phyloP scores from a whole-genome alignment of 2,329 filamentous ascomycete species.

The Aspergillus pseudonomiae region DNA sequence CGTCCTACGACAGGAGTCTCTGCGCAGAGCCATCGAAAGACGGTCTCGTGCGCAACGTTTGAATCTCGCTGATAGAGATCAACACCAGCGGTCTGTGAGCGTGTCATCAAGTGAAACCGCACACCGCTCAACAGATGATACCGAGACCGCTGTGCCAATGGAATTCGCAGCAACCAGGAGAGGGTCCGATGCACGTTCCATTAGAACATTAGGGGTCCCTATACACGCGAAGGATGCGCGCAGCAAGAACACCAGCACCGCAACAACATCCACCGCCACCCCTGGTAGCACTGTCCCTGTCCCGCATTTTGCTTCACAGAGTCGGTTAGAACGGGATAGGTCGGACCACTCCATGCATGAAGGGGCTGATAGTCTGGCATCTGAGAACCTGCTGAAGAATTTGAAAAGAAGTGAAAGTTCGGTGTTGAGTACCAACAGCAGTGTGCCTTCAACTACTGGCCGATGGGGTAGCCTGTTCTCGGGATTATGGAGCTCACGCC shows the following conservation, averaged over 20 bases:
- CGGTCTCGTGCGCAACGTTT: conserved; percentile 52
- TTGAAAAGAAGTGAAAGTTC: conserved; percentile 58
- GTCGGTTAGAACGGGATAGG: conserved; percentile 31
- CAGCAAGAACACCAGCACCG: conserved; percentile 51
- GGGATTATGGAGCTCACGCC: conserved; percentile 56
- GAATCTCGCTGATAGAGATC: conserved; percentile 35
- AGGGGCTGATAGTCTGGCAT: conserved; percentile 51
- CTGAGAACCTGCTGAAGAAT: conserved; percentile 57
- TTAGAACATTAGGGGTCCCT: conserved; percentile 46
- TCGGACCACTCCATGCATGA: conserved; percentile 29
- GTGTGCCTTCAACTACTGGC: conserved; percentile 50
- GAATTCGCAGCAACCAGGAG: conserved; percentile 35
- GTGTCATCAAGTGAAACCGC: conserved; percentile 48
- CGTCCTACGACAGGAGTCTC: conserved; percentile 55
- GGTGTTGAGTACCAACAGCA: conserved; percentile 48
- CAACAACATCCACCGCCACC: conserved; percentile 56
- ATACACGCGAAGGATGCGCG: conserved; percentile 50
- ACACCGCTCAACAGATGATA: conserved; percentile 37
- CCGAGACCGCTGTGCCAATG: conserved; percentile 28
- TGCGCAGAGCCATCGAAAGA: conserved; percentile 58
- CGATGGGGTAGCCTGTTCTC: conserved; percentile 62
- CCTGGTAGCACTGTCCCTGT: conserved; percentile 55
- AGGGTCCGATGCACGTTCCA: conserved; percentile 48
- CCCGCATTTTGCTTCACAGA: conserved; percentile 55
- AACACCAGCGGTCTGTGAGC: conserved; percentile 46